A percentile compares a stretch with the other conserved stretches of the same genome.
phyloP scores from a whole-genome alignment of 1,139 yeast genomes.

The Nakaseomyces kungkrabaensis region DNA sequence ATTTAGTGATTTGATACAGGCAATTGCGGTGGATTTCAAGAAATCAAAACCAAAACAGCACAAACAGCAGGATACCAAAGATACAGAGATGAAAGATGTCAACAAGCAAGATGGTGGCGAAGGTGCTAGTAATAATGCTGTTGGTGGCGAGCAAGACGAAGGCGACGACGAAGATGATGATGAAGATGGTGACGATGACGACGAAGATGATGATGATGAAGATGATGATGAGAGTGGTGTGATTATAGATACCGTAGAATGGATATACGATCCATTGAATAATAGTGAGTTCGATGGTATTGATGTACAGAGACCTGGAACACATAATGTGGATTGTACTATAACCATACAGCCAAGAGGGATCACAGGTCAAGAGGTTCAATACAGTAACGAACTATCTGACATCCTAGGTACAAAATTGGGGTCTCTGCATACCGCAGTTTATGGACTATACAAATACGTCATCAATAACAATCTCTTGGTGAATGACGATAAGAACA shows the following conservation, averaged over 20 bases:
- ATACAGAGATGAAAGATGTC: neutral
- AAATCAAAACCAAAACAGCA: slow-evolving; percentile 3
- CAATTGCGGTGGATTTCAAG: slow-evolving; percentile 71
- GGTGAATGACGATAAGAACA: slow-evolving; percentile 12
- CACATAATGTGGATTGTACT: slow-evolving; percentile 52
- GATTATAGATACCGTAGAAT: slow-evolving; percentile 41
- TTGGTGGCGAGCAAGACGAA: slow-evolving; percentile 4
- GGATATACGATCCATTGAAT: slow-evolving; percentile 48
- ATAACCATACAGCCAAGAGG: slow-evolving; percentile 77
- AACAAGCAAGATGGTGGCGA: neutral
- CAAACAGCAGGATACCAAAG: neutral
- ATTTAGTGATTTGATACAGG: slow-evolving; percentile 74
- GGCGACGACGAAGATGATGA: slow-evolving; percentile 4
- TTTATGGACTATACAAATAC: slow-evolving; percentile 82
- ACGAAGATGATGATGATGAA: slow-evolving; percentile 4
- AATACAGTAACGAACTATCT: slow-evolving; percentile 55
- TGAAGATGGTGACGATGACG: slow-evolving; percentile 4
- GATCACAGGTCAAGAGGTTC: slow-evolving; percentile 49
- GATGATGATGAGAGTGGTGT: slow-evolving; percentile 5
- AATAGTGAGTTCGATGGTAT: slow-evolving; percentile 72
- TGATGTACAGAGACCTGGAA: slow-evolving; percentile 75
- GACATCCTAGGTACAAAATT: slow-evolving; percentile 65
- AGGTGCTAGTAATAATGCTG: neutral
- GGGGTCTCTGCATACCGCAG: slow-evolving; percentile 78
- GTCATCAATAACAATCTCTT: slow-evolving; percentile 29